These are phyloP conservation scores for Penicillium dipodomyicola DNA, from an alignment of 495 filamentous ascomycete genomes.

Conservation along the genomic window DNA sequence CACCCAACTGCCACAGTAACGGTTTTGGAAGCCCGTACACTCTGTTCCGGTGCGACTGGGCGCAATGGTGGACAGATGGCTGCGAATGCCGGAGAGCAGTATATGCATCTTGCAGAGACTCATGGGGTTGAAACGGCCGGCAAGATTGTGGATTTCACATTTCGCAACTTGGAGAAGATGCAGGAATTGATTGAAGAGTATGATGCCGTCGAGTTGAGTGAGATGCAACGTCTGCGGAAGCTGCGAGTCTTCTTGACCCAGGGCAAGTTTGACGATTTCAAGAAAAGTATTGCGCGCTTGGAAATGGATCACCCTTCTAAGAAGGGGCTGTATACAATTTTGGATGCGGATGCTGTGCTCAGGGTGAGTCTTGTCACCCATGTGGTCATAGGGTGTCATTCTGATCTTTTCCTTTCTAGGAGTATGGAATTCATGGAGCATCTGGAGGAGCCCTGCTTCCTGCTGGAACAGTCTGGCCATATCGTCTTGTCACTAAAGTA, in stretches of 20 bases:
- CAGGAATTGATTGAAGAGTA: conserved; percentile 24
- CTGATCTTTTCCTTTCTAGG: background rate
- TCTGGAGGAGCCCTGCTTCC: conserved; percentile 43
- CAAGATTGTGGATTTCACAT: conserved; percentile 32
- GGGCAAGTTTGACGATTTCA: conserved; percentile 24
- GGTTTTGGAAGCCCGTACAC: conserved; percentile 69
- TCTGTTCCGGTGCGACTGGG: conserved; percentile 79
- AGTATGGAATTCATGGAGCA: conserved; percentile 44
- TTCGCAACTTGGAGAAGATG: conserved; percentile 32
- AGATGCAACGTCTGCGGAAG: conserved; percentile 29
- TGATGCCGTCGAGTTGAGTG: conserved; percentile 26
- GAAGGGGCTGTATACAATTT: conserved; percentile 31
- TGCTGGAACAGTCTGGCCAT: conserved; percentile 68
- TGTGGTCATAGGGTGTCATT: background rate
- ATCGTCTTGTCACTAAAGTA: conserved; percentile 69
- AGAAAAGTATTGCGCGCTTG: conserved; percentile 23
- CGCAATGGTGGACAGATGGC: conserved; percentile 46
- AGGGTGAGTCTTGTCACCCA: conserved; percentile 12
- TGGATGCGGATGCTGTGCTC: conserved; percentile 21
- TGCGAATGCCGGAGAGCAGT: conserved; percentile 35
- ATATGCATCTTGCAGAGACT: conserved; percentile 22
- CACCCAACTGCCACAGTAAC: conserved; percentile 26
- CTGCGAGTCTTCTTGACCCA: conserved; percentile 32
- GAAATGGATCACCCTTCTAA: conserved; percentile 29
- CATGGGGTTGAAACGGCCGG: conserved; percentile 29